Base-by-base conservation (phyloP, 1,284 basidiomycete species). In the Papiliotrema nemorosa region DNA sequence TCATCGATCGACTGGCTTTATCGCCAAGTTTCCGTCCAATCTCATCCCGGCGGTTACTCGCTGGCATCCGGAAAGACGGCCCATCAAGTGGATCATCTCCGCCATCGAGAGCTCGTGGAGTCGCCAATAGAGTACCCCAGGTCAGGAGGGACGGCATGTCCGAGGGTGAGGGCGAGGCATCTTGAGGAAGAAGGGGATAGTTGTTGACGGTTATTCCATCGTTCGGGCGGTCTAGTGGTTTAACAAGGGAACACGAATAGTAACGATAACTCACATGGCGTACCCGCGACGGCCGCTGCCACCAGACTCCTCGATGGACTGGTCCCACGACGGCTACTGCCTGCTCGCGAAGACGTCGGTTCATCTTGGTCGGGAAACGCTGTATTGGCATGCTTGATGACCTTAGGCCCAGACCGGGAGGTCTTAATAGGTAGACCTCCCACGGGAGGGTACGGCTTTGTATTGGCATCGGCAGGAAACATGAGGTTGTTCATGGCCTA, bases 91-190 rank as follows among this genome's bases (percentile, higher is more conserved):
- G 81, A 47, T 84, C 84, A 13, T 55, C 58, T 0, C 80, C 76
- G 49, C 81, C 80, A 24, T 86, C 86, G 31, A 93, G 80, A 10
- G 91, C 80, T 41, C 90, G 83, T 7, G 89, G 91, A 12, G 91
- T 94, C 13, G 87, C 84, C 54, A 85, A 83, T 13, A 94, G 78
- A 20, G 88, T 90, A 5, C 91, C 91, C 88, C 88, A 90, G 9
- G 91, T 96, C 86, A 94, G 89, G 20, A 96, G 81, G 59, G 92
- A 85, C 56, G 90, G 89, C 27, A 94, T 80, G 57, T 89, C 80
- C 4, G 85, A 81, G 0, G 90, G 85, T 5, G 86, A 87, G 2
- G 88, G 90, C 0, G 89, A 88, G 12, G 90, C 90, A n/a, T 91
- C 72, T 52, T 82, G 81, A n/a, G 88, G 84, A 9, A 94, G 83